Base-by-base conservation (phyloP, 2,329 filamentous ascomycete genomes). In the Bipolaris sorokiniana region DNA sequence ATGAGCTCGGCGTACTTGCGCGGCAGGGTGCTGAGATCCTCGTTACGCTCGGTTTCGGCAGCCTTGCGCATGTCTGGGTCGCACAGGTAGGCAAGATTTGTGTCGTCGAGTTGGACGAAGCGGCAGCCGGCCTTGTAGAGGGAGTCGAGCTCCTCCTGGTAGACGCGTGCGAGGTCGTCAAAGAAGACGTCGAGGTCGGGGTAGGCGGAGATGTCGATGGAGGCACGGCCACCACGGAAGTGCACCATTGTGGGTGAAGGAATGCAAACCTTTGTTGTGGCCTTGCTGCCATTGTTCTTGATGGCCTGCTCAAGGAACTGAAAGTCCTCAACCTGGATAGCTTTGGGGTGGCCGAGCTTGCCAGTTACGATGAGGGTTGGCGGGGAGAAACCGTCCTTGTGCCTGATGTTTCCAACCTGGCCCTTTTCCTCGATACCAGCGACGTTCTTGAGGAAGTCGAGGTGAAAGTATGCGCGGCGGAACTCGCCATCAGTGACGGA, bases 211-310 rank as follows among this genome's bases (percentile, higher is more conserved):
- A 78, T 77, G 67, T 82, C 79, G 69, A 85, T 85, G 64, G 78
- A 78, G 20, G 83, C 81, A 31, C 83, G 78, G 10, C 80, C 82
- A 58, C 83, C 82, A 55, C 83, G 81, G 79, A 86, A 86, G 69
- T 86, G 83, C 48, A 85, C 80, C 83, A 85, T 85, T n/a, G 84
- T 86, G 11, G 84, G 84, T 38, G 76, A 80, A 3, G 84, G 83
- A 58, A 86, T 85, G 77, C 82, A 83, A 31, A 86, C 83, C 70
- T 86, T 86, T 38, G 81, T 78, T 2, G 76, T 81, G 6, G 74
- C 75, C 44, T 69, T 72, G 50, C 73, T 73, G 50, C 69, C 75
- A 28, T 71, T 71, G 37, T 71, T 50, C 48, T 72, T 74, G 70
- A 84, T 82, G 42, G 78, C 77, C 28, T 76, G 66, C 73, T 83